phyloP scores from a whole-genome alignment of 495 filamentous ascomycete species.

The Lophium mytilinum region DNA sequence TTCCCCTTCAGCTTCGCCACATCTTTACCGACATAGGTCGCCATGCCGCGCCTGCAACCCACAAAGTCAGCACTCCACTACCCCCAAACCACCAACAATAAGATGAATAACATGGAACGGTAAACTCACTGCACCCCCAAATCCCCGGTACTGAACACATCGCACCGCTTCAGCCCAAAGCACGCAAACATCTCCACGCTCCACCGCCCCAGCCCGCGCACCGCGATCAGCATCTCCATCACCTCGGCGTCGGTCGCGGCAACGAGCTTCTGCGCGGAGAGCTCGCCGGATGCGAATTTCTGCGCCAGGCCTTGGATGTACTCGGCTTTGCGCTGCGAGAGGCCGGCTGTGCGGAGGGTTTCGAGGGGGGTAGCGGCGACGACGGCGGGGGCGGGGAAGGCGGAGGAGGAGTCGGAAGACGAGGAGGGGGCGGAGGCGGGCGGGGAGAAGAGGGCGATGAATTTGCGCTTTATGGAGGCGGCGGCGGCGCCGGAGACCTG shows the following conservation, averaged over 20 bases:
- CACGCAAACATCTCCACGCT: conserved; percentile 86
- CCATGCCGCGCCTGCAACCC: conserved; percentile 64
- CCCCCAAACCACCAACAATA: background rate
- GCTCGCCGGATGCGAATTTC: conserved; percentile 66
- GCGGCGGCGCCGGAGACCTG: conserved; percentile 83
- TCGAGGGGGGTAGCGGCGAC: conserved; percentile 53
- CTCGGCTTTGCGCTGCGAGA: conserved; percentile 89
- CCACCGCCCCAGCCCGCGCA: conserved; percentile 83
- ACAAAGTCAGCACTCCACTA: background rate
- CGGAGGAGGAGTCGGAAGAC: conserved; percentile 5
- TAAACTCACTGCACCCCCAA: conserved; percentile 73
- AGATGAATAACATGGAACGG: too few species aligned
- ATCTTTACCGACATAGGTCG: conserved; percentile 75
- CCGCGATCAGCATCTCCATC: conserved; percentile 68
- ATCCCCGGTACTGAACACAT: conserved; percentile 90
- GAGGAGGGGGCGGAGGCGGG: conserved; percentile 43
- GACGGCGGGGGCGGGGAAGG: conserved; percentile 70
- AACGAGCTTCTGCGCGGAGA: conserved; percentile 66
- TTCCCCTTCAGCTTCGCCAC: conserved; percentile 75
- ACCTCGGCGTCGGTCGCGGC: conserved; percentile 79
- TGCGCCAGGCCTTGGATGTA: conserved; percentile 79
- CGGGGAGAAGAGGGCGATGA: conserved; percentile 70
- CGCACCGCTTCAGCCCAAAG: conserved; percentile 83
- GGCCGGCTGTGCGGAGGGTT: conserved; percentile 69
- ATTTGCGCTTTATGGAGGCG: conserved; percentile 75